A percentile compares a stretch with the other conserved stretches of the same genome.
These are phyloP conservation scores for Epichloe bromicola DNA, from an alignment of 2,329 filamentous ascomycete species.

Conservation along the genomic window DNA sequence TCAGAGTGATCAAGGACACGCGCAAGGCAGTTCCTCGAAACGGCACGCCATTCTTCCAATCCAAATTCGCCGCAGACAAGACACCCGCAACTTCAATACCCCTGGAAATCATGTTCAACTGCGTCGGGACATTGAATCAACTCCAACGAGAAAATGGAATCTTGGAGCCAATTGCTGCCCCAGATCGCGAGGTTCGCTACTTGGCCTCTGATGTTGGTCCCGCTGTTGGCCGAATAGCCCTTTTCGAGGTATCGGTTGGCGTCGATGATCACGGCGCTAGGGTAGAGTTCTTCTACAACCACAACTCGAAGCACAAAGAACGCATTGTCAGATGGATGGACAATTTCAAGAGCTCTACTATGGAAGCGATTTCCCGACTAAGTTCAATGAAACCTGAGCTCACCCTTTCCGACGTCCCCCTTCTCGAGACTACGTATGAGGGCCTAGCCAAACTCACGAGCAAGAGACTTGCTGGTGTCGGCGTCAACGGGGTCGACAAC, in stretches of 20 bases:
- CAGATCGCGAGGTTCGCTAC: constrained; percentile 25
- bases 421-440: constrained; percentile 33
- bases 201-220: constrained; percentile 31
- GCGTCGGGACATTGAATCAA: constrained; percentile 36
- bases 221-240: constrained; percentile 32
- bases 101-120: constrained; percentile 47
- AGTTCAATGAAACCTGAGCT: constrained; percentile 30
- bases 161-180: constrained; percentile 31
- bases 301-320: constrained; percentile 26
- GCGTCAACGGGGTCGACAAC: constrained; percentile 28
- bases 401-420: constrained; percentile 36
- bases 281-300: constrained; percentile 33
- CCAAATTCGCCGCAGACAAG: constrained; percentile 26
- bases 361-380: constrained; percentile 30
- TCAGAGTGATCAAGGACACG: constrained; percentile 40
- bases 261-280: constrained; percentile 29
- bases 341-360: constrained; percentile 31
- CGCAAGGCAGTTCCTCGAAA: constrained; percentile 30
- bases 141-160: constrained; percentile 34
- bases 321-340: constrained; percentile 34
- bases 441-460: constrained; percentile 31
- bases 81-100: constrained; percentile 27
- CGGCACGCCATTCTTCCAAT: constrained; percentile 37
- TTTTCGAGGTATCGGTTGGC: constrained; percentile 38
- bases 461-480: constrained; percentile 26